Conservation (phyloP, 1,284 basidiomycete species). For the Ganoderma meredithae region DNA sequence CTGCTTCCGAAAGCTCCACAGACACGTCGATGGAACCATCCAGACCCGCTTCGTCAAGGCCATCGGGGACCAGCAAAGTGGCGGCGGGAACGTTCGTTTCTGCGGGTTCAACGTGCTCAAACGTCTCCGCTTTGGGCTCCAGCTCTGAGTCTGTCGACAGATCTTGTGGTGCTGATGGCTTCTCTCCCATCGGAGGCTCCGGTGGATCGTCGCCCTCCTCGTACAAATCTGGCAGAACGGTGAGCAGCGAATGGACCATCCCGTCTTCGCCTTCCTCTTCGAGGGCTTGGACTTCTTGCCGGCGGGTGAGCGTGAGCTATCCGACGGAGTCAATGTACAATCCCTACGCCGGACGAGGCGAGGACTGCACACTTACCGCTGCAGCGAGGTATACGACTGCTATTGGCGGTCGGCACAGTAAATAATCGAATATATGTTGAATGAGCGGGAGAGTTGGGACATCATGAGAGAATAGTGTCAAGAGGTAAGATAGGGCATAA, state of each 20-base stretch:
- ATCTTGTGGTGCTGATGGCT: not conserved
- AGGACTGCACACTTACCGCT: slow-evolving; percentile 60
- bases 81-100: not conserved
- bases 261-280: slow-evolving; percentile 76
- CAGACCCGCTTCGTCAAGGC: not conserved
- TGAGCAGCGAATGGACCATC: slow-evolving; percentile 87
- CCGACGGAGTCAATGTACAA: not conserved
- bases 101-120: slow-evolving; percentile 3
- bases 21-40: not conserved
- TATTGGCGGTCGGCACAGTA: slow-evolving; percentile 85
- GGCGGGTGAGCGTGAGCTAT: slow-evolving; percentile 69
- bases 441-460: slow-evolving; percentile 84
- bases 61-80: not conserved
- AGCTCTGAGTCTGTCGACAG: not conserved
- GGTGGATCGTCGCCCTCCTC: slow-evolving; percentile 45
- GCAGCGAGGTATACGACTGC: slow-evolving; percentile 83
- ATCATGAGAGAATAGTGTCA: slow-evolving; percentile 93
- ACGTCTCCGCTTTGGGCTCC: slow-evolving; percentile 17
- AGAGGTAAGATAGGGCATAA: slow-evolving; percentile 88
- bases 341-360: not conserved
- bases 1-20: not conserved
- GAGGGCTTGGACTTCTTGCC: slow-evolving; percentile 62
- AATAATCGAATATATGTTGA: slow-evolving; percentile 89
- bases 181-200: not conserved
- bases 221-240: slow-evolving; percentile 70